A percentile compares a stretch with the other conserved stretches of the same genome.
Conservation (phyloP, 805 yeast species). For the Blastobotrys terrestris region DNA sequence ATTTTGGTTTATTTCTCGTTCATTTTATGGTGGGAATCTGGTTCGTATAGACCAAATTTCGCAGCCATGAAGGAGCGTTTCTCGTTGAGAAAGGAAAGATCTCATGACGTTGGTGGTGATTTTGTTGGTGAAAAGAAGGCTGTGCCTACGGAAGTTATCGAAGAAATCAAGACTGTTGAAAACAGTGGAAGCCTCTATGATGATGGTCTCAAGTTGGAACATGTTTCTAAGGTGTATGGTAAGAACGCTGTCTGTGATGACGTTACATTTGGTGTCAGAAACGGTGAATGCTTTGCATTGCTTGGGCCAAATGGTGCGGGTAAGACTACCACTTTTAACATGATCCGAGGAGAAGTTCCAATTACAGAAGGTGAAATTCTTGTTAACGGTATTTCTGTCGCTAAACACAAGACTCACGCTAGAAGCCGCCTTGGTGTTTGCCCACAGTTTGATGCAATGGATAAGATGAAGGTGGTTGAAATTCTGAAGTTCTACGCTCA, state of each 20-base stretch:
- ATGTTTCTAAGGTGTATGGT: constrained; percentile 26
- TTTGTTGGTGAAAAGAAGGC: constrained; percentile 14
- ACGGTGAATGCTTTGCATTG: constrained; percentile 32
- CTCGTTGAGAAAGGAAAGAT: not conserved
- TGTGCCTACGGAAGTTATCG: constrained; percentile 21
- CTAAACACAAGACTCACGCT: constrained; percentile 25
- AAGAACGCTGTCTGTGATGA: constrained; percentile 25
- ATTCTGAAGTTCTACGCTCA: constrained; percentile 29
- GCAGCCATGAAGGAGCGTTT: not conserved
- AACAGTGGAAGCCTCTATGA: constrained; percentile 13
- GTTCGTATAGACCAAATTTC: constrained; percentile 22
- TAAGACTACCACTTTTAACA: constrained; percentile 32
- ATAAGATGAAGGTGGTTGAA: constrained; percentile 30
- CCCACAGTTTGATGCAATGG: constrained; percentile 36
- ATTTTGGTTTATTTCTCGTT: constrained; percentile 18
- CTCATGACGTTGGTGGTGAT: constrained; percentile 7
- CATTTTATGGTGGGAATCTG: constrained; percentile 33
- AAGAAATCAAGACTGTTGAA: constrained; percentile 25
- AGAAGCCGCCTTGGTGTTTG: constrained; percentile 33
- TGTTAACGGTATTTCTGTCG: constrained; percentile 26
- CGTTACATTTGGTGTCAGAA: constrained; percentile 30
- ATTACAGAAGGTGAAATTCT: constrained; percentile 27
- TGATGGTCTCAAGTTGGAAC: constrained; percentile 27
- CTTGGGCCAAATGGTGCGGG: constrained; percentile 36
- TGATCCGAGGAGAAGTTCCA: constrained; percentile 32